Base-by-base conservation (phyloP, 2,329 filamentous ascomycete species). In the Fusarium nodosum region DNA sequence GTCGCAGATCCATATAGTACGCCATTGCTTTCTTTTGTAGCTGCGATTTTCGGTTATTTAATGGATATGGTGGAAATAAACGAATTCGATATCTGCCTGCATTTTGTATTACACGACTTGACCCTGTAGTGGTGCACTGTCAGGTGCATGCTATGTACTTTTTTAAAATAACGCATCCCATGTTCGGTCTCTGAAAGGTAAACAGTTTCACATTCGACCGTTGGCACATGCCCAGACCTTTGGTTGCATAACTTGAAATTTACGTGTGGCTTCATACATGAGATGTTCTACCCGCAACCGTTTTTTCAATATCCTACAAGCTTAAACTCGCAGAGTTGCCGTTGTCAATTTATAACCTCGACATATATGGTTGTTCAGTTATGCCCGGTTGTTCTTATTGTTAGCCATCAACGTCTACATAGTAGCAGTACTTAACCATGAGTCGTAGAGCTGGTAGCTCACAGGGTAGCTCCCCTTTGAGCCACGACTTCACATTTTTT, bases 1-100 rank as follows among this genome's bases (percentile, higher is more conserved):
- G 61, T 44, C 58, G 24, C 47, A 60, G 46, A 31, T 63, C 34
- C n/a, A 52, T 30, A 54, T 22, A n/a, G 38, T 22, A 48, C 31
- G 13, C 34, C n/a, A 26, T 38, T 52, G 18, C 18, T 5, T 46
- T 24, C 22, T 22, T 31, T 24, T 9, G 24, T 18, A 28, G 34
- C 34, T 13, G 22, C n/a, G 18, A 15, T 26, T 52, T n/a, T 52
- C 24, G 24, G 13, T 39, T 28, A n/a, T 28, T 28, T 10, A 13
- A 41, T 28, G 9, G 13, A 22, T n/a, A 20, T 46, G 28, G 28
- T 52, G 18, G n/a, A 22, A 22, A 7, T 16, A 28, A 41, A 16
- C n/a, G 48, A 36, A 22, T 31, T 28, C 6, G 3, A 30, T 28
- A 7, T 39, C 20, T 34, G 16, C 31, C 24, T 26, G 22, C 12